Conservation (phyloP, 106 monocot genomes). For the Amphibolis antarctica region DNA sequence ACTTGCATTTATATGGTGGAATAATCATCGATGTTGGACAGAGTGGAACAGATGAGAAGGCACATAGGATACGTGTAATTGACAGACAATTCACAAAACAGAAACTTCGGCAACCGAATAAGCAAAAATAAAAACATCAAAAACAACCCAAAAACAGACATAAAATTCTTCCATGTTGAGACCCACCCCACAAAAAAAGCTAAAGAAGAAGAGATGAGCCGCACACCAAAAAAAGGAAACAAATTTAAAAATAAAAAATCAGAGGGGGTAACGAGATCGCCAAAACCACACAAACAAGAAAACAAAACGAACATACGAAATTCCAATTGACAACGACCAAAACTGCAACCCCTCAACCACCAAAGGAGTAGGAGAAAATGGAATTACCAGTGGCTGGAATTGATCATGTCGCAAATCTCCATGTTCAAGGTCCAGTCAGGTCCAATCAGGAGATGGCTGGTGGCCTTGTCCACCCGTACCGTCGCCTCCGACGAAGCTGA, state of each 20-base stretch:
- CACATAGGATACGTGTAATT: neutral
- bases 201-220: neutral
- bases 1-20: no score
- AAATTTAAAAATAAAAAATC: neutral
- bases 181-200: neutral
- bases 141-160: no score
- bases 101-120: no score
- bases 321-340: neutral
- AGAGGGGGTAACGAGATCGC: neutral
- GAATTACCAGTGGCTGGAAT: slow-evolving; percentile 12
- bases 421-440: slow-evolving; percentile 27
- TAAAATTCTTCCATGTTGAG: no score
- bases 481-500: slow-evolving; percentile 10
- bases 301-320: neutral
- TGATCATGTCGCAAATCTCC: slow-evolving; percentile 23
- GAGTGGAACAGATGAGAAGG: neutral
- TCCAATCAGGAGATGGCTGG: slow-evolving; percentile 19
- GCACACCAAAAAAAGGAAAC: neutral
- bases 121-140: no score
- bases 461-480: slow-evolving; percentile 22
- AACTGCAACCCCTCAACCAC: no score
- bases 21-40: neutral
- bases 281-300: neutral
- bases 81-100: no score
- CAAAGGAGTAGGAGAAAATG: neutral